A percentile compares a stretch with the other conserved stretches of the same genome.
These are phyloP conservation scores for Salix exigua DNA, from an alignment of 345 rosid species.

Conservation along the genomic window DNA sequence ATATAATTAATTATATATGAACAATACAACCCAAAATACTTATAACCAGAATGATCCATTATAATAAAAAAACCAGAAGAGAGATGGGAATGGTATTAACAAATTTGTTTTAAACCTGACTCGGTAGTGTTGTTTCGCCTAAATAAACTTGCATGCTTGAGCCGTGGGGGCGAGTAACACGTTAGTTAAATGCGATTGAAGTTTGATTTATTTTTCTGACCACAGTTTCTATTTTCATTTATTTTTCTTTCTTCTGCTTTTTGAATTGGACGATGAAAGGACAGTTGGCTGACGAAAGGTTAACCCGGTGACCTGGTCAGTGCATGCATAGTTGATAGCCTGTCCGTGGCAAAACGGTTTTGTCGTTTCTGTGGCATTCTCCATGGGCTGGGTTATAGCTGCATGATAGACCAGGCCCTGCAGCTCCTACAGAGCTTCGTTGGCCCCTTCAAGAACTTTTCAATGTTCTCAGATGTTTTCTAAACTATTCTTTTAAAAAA, in stretches of 20 bases:
- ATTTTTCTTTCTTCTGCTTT: neutral
- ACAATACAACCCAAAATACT: too few species aligned
- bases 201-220: slow-evolving; percentile 2
- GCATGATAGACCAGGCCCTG: neutral
- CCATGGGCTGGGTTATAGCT: neutral
- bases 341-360: neutral
- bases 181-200: slow-evolving; percentile 16
- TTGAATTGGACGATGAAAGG: slow-evolving; percentile 18
- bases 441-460: too few species aligned
- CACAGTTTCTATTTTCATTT: neutral
- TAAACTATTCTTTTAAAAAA: too few species aligned
- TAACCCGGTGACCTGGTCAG: slow-evolving; percentile 14
- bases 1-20: too few species aligned
- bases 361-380: neutral
- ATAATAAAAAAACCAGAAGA: too few species aligned
- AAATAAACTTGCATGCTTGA: neutral
- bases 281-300: neutral
- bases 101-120: too few species aligned
- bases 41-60: too few species aligned
- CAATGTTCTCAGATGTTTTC: too few species aligned
- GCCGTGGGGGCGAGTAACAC: slow-evolving; percentile 2
- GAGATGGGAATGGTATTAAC: too few species aligned
- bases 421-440: neutral
- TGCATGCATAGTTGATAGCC: neutral
- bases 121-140: neutral